Evolutionary conservation across 2,329 filamentous ascomycete genomes (phyloP).

Genomic region (Penicillium polonicum): DNA sequence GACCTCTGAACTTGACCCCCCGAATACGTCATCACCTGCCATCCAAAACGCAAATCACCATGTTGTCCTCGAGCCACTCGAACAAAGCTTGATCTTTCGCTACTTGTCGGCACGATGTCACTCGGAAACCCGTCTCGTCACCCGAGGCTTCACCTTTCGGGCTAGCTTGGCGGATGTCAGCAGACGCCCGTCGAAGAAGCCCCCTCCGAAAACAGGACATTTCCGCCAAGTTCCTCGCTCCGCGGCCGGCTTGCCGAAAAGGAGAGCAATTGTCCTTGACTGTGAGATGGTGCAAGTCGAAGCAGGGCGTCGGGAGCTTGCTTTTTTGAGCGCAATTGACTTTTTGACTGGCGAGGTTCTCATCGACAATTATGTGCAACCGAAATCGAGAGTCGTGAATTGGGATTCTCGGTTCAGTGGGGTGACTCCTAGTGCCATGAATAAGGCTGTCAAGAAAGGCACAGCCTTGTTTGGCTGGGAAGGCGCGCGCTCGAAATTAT

Average conservation of each 20-base stretch:
- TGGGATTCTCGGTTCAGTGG: conserved; percentile 45
- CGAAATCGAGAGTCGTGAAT: conserved; percentile 34
- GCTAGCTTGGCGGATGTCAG: not conserved
- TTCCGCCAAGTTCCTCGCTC: conserved; percentile 6
- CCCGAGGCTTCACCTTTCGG: conserved; percentile 1
- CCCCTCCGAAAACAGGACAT: not conserved
- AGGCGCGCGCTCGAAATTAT: conserved; percentile 45
- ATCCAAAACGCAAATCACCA: not conserved
- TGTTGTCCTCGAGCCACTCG: not conserved
- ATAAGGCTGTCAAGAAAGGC: conserved; percentile 29
- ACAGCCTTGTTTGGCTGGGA: conserved; percentile 43
- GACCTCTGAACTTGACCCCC: not conserved
- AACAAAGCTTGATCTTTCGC: conserved; percentile 7
- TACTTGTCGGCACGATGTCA: conserved; percentile 8
- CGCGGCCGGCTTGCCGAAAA: not conserved
- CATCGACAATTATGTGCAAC: conserved; percentile 46
- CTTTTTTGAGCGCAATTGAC: conserved; percentile 46
- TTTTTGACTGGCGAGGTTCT: conserved; percentile 50
- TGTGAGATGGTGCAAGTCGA: conserved; percentile 50
- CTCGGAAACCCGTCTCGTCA: conserved; percentile 4
- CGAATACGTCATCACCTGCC: not conserved
- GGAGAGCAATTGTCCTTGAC: conserved; percentile 45
- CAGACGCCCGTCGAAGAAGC: conserved; percentile 3
- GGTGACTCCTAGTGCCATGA: conserved; percentile 35
- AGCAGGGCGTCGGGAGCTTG: conserved; percentile 31